A percentile compares a stretch with the other conserved stretches of the same genome.
phyloP scores from a whole-genome alignment of 805 yeast genomes.

The Nakazawaea pomicola region DNA sequence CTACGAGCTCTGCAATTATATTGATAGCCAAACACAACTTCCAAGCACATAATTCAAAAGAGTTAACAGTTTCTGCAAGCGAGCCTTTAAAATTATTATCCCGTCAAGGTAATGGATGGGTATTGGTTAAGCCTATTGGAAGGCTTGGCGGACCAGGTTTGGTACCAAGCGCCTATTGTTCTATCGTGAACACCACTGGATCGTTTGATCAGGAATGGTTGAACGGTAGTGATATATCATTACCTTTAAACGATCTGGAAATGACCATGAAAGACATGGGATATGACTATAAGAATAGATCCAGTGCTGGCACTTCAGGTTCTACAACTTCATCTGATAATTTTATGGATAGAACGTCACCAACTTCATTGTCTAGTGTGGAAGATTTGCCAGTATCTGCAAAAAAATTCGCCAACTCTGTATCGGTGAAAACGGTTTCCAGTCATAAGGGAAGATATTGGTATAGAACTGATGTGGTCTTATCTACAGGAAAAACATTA shows the following conservation, averaged over 20 bases:
- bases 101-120: conserved; percentile 48
- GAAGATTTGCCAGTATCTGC: background rate
- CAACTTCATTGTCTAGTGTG: conserved; percentile 1
- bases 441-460: conserved; percentile 40
- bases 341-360: conserved; percentile 8
- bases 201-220: conserved; percentile 6
- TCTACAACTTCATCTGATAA: conserved; percentile 6
- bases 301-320: conserved; percentile 5
- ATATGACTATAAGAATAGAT: background rate
- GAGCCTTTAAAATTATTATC: conserved; percentile 48
- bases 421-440: conserved; percentile 35
- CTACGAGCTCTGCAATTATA: conserved; percentile 18
- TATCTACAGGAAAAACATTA: conserved; percentile 30
- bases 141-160: conserved; percentile 41
- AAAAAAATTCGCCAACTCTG: conserved; percentile 26
- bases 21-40: conserved; percentile 43
- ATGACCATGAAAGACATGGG: background rate
- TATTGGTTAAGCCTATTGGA: conserved; percentile 50
- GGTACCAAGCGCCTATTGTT: conserved; percentile 41
- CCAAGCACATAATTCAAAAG: conserved; percentile 36
- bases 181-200: background rate
- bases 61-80: conserved; percentile 42
- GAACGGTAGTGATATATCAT: conserved; percentile 1
- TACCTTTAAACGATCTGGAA: background rate
- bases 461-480: conserved; percentile 42